Evolutionary conservation across 2,329 filamentous ascomycete genomes (phyloP).

Genomic region (Fusarium brevicatenulatum): DNA sequence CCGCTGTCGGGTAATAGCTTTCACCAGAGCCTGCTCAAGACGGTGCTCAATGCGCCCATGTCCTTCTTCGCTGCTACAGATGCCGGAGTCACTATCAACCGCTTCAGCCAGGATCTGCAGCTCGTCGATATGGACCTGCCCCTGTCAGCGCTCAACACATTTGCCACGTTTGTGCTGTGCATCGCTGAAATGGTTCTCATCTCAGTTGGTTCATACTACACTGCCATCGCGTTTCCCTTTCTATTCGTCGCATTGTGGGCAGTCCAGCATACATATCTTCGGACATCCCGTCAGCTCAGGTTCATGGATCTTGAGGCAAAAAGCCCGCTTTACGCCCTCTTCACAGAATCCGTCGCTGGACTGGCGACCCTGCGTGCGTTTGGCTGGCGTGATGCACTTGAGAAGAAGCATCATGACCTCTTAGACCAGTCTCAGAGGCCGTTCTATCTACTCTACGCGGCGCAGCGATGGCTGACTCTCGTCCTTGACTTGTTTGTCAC

Average conservation of each 20-base stretch:
- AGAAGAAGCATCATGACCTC: conserved; percentile 47
- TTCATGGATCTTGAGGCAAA: conserved; percentile 63
- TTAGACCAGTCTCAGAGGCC: conserved; percentile 58
- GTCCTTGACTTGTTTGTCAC: conserved; percentile 41
- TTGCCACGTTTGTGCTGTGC: conserved; percentile 34
- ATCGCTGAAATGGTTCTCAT: conserved; percentile 39
- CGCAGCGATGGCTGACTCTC: conserved; percentile 40
- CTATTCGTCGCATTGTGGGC: conserved; percentile 21
- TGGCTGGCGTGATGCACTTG: conserved; percentile 54
- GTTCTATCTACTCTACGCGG: conserved; percentile 55
- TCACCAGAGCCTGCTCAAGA: conserved; percentile 34
- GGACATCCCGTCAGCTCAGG: conserved; percentile 63
- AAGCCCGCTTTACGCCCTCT: conserved; percentile 60
- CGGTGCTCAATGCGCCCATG: conserved; percentile 46
- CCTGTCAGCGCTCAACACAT: conserved; percentile 36
- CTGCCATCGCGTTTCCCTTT: conserved; percentile 30
- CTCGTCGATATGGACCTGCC: conserved; percentile 53
- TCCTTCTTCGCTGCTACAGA: conserved; percentile 51
- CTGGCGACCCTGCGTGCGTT: conserved; percentile 61
- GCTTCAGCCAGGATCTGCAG: conserved; percentile 54
- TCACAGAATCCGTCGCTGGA: conserved; percentile 59
- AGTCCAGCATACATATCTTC: conserved; percentile 49
- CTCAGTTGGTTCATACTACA: conserved; percentile 28
- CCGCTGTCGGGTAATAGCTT: conserved; percentile 37
- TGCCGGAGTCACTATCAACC: conserved; percentile 49